Conservation (phyloP, 345 rosid species). For the Gossypium rotundifolium region DNA sequence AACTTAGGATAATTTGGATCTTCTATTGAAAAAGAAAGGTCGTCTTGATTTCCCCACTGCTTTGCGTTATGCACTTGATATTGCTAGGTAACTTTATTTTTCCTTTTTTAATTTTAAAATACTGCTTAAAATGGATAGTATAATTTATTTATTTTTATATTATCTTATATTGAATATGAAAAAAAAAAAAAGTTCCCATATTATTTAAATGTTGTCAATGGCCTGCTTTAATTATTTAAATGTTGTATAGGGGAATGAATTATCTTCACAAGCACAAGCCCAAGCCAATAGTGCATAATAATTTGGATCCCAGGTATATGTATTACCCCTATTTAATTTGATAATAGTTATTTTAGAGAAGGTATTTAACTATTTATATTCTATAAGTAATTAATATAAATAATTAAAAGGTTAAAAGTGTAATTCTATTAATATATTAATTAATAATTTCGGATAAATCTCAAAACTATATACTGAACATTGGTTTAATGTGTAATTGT, state of each 20-base stretch:
- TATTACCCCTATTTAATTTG: background rate
- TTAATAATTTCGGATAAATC: too few species aligned
- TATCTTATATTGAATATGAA: too few species aligned
- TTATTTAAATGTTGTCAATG: background rate
- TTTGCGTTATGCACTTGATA: constrained; percentile 50
- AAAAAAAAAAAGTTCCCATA: background rate
- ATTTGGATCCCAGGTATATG: constrained; percentile 41
- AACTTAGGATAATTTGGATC: constrained; percentile 38
- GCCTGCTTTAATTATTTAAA: background rate
- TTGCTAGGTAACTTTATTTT: constrained; percentile 33
- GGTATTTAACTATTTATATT: too few species aligned
- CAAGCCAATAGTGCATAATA: constrained; percentile 50
- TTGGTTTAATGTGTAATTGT: too few species aligned
- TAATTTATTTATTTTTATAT: too few species aligned
- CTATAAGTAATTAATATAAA: too few species aligned
- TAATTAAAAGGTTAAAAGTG: too few species aligned
- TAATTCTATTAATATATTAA: too few species aligned
- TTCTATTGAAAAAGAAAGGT: constrained; percentile 26
- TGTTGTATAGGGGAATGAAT: constrained; percentile 49
- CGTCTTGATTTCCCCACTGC: constrained; percentile 42
- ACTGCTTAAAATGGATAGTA: too few species aligned
- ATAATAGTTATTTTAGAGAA: too few species aligned
- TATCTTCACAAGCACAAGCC: constrained; percentile 64
- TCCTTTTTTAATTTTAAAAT: background rate
- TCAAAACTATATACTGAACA: too few species aligned